Base-by-base conservation (phyloP, 306 rosid genomes). In the Vicia sativa region DNA sequence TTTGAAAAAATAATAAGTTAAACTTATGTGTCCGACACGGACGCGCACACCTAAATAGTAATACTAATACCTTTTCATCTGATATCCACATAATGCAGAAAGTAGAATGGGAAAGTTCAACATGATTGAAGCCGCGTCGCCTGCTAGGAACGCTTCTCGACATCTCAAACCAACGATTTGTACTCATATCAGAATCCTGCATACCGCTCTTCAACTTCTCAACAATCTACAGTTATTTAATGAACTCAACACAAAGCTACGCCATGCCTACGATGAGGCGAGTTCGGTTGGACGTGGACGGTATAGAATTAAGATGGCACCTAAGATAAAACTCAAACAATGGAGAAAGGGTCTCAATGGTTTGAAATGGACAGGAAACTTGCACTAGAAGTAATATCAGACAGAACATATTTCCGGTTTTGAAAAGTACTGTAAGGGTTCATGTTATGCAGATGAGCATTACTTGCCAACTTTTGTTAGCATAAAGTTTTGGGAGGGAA, bases 291-390 rank as follows among this genome's bases (percentile, higher is more conserved):
- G 95, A 1, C 86, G 90, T 0, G 90, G 90, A 28, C 83, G 96
- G 2, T 89, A 89, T 60, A 75, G 1, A 15, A 3, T n/a, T 12
- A 68, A 31, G 6, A 89, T 91, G 96, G 42, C 18, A 4, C 97
- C 96, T 0, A 6, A 9, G 0, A 62, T 91, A 73, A 16, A 72
- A 5, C 55, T 87, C 8, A 12, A 12, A 6, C 86, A 92, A 12
- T 92, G 95, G 96, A 67, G 95, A 26, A 91, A 68, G 97, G 97
- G 4, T 91, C 90, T 0, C 95, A 89, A 8, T 92, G 96, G 96
- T 89, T 92, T 31, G 95, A 91, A 70, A 85, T 91, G 84, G 74
- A 77, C 46, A 63, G 97, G 25, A 66, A 48, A 0, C 80, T 86
- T 1, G 96, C 97, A 4, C 29, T 81, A 4, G 80, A 81, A 42